Evolutionary conservation across 768 basidiomycete species (phyloP).

Genomic region (Boletus reticulatus): DNA sequence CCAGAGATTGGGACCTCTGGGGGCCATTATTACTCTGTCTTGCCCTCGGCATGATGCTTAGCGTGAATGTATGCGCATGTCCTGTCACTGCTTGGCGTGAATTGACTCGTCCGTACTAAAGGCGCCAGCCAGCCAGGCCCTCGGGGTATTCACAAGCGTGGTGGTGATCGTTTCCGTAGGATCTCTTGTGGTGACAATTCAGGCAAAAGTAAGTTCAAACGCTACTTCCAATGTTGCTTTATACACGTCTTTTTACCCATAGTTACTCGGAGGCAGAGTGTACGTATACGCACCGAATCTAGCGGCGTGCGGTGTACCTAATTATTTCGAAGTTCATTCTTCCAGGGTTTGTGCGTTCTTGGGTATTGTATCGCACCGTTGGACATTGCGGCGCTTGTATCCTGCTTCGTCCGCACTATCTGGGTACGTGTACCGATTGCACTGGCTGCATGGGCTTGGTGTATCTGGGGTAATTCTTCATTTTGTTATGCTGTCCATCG

Average conservation of each 20-base stretch:
- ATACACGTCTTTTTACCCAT: background rate
- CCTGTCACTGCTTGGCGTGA: background rate
- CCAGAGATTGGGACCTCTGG: slow-evolving; percentile 98
- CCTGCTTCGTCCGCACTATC: slow-evolving; percentile 81
- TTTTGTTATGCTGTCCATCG: background rate
- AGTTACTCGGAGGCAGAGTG: slow-evolving; percentile 85
- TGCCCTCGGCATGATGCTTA: slow-evolving; percentile 78
- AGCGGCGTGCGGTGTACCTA: background rate
- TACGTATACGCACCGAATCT: slow-evolving; percentile 35
- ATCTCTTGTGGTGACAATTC: slow-evolving; percentile 89
- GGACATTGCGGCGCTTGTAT: slow-evolving; percentile 83
- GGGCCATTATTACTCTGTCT: slow-evolving; percentile 87
- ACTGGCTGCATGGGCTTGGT: slow-evolving; percentile 90
- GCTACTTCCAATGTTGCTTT: background rate
- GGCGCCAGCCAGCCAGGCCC: slow-evolving; percentile 81
- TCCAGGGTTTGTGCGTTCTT: slow-evolving; percentile 92
- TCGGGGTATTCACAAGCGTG: slow-evolving; percentile 92
- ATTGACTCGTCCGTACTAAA: slow-evolving; percentile 29
- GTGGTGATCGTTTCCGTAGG: slow-evolving; percentile 91
- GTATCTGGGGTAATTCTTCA: slow-evolving; percentile 80
- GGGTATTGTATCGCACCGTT: slow-evolving; percentile 96
- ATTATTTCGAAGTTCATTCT: slow-evolving; percentile 67
- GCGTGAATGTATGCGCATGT: slow-evolving; percentile 61
- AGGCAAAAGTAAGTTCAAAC: slow-evolving; percentile 72
- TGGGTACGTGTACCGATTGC: slow-evolving; percentile 88